Conservation (phyloP, 495 filamentous ascomycete species). For the Penicillium robsamsonii region DNA sequence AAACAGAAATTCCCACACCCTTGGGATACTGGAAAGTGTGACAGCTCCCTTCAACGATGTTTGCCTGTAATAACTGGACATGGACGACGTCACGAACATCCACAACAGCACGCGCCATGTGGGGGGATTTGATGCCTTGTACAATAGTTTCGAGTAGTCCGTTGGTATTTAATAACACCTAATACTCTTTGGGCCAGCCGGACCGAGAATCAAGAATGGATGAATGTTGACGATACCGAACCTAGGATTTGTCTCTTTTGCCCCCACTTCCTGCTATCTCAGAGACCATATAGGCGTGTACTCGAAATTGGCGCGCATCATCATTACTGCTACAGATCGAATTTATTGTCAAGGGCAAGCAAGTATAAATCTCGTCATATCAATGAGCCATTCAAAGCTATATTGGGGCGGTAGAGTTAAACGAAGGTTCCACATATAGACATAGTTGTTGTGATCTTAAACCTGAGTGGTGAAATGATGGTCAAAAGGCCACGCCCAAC, state of each 20-base stretch:
- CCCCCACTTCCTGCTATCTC: not conserved
- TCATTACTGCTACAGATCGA: not conserved
- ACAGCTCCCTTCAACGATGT: not conserved
- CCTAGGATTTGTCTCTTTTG: not conserved
- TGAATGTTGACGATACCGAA: not conserved
- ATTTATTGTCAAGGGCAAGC: not conserved
- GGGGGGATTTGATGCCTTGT: not conserved
- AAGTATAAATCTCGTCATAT: not conserved
- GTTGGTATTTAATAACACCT: not conserved
- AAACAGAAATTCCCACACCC: not conserved
- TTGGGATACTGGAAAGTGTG: not conserved
- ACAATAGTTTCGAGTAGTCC: not conserved
- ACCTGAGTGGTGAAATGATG: not conserved
- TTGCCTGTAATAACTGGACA: not conserved
- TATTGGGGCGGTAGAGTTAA: not conserved
- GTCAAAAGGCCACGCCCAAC: not conserved
- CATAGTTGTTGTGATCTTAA: not conserved
- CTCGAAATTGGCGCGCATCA: not conserved
- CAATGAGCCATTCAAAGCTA: not conserved
- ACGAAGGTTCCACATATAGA: not conserved
- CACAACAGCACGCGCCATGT: not conserved
- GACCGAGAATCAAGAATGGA: not conserved
- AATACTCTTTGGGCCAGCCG: not conserved
- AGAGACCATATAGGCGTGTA: not conserved
- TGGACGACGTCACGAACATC: not conserved